A percentile compares a stretch with the other conserved stretches of the same genome.
Conservation (phyloP, 1,284 basidiomycete species). For the Ceraceosorus guamensis region DNA sequence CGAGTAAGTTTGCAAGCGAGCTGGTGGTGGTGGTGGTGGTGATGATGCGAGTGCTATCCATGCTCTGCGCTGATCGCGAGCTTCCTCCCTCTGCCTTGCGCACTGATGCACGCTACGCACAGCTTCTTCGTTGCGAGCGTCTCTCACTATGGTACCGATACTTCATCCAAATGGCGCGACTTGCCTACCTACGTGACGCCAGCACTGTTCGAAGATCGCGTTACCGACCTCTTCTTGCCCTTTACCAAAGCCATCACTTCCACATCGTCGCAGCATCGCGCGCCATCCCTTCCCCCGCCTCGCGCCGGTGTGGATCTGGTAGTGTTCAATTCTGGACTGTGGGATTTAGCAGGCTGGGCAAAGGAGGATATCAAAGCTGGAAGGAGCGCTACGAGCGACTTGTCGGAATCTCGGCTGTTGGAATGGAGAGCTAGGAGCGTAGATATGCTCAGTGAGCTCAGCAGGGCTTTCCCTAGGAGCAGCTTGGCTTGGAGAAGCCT, state of each 20-base stretch:
- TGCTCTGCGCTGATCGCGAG: too few relatives aligned
- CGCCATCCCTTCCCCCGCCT: slow-evolving; percentile 22
- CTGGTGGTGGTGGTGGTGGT: too few relatives aligned
- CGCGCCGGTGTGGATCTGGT: slow-evolving; percentile 46
- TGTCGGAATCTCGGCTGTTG: slow-evolving; percentile 43
- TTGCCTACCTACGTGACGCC: slow-evolving; percentile 47
- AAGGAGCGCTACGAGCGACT: slow-evolving; percentile 29
- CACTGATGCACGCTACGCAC: too few relatives aligned
- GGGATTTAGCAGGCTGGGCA: slow-evolving; percentile 50
- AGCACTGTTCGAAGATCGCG: slow-evolving; percentile 46
- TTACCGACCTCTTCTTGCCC: slow-evolving; percentile 44
- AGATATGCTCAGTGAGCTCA: slow-evolving; percentile 33
- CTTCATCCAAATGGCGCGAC: slow-evolving; percentile 44
- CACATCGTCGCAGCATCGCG: slow-evolving; percentile 1
- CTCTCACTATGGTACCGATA: slow-evolving; percentile 49
- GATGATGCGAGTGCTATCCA: too few relatives aligned
- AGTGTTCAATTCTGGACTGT: slow-evolving; percentile 47
- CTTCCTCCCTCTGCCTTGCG: too few relatives aligned
- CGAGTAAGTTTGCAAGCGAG: too few relatives aligned
- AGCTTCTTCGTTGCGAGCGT: slow-evolving; percentile 47
- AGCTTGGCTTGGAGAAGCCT: slow-evolving; percentile 37
- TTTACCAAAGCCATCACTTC: slow-evolving; percentile 28
- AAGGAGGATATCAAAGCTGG: slow-evolving; percentile 41
- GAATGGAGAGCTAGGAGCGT: slow-evolving; percentile 46
- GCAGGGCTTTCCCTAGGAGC: slow-evolving; percentile 11